phyloP scores from a whole-genome alignment of 2,329 filamentous ascomycete species.

The Phaeomoniella chlamydospora region DNA sequence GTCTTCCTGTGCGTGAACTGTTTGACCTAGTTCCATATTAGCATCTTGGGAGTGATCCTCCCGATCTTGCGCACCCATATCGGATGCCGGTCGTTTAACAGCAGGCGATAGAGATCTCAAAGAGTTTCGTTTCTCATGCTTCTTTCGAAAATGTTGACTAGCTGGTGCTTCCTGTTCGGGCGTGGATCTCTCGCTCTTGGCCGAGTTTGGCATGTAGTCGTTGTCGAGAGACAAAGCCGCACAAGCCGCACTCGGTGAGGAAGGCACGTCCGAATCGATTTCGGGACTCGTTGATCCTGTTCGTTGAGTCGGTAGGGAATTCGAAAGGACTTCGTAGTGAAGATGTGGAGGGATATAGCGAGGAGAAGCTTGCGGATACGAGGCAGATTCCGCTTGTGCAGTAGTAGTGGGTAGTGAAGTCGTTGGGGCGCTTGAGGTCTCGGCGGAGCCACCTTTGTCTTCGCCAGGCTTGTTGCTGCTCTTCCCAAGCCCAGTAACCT shows the following conservation, averaged over 20 bases:
- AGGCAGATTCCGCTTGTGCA: conserved; percentile 13
- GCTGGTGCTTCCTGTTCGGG: conserved; percentile 11
- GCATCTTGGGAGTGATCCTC: conserved; percentile 13
- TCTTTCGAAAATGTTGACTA: conserved; percentile 4
- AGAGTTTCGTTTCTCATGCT: conserved; percentile 13
- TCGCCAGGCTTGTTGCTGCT: conserved; percentile 13
- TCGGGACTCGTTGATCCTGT: conserved; percentile 21
- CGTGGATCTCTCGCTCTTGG: conserved; percentile 18
- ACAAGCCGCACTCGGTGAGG: conserved; percentile 37
- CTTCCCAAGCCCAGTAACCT: conserved; percentile 27
- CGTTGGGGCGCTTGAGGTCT: conserved; percentile 19
- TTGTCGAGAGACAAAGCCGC: conserved; percentile 33
- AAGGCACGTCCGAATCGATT: conserved; percentile 15
- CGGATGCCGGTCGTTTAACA: conserved; percentile 36
- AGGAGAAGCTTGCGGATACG: conserved; percentile 18
- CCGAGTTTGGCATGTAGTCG: conserved; percentile 28
- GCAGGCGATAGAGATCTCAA: conserved; percentile 36
- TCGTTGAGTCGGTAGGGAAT: conserved; percentile 15
- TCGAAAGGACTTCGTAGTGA: conserved; percentile 32
- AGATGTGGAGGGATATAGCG: conserved; percentile 42
- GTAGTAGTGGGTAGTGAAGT: conserved; percentile 10
- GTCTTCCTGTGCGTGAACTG: conserved; percentile 3
- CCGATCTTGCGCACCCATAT: conserved; percentile 31
- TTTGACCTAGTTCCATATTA: conserved; percentile 14
- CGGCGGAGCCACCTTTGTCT: conserved; percentile 11